phyloP scores from a whole-genome alignment of 2,329 filamentous ascomycete species.

The Beauveria brongniartii region DNA sequence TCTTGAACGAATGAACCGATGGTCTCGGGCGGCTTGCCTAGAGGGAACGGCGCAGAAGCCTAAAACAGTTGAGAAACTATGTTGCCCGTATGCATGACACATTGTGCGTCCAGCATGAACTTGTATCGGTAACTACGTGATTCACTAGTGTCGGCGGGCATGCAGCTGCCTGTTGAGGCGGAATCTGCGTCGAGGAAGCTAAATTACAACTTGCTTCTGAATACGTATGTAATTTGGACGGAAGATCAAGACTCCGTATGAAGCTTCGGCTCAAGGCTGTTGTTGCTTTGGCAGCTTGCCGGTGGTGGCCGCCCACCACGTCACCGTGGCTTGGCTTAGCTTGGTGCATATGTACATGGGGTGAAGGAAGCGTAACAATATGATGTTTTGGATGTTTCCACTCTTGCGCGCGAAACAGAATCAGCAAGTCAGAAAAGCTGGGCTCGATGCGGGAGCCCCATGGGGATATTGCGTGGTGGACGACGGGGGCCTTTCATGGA shows the following conservation, averaged over 20 bases:
- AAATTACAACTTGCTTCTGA: neutral
- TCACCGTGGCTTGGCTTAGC: neutral
- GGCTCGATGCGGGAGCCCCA: conserved; percentile 1
- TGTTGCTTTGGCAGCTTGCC: neutral
- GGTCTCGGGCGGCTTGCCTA: no score
- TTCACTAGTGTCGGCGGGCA: neutral
- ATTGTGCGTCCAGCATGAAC: neutral
- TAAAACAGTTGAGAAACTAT: no score
- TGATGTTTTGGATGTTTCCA: neutral
- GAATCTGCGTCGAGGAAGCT: neutral
- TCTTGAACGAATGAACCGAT: neutral
- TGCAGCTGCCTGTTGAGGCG: neutral
- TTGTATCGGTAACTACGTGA: no score
- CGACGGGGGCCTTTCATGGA: neutral
- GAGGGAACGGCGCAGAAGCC: neutral
- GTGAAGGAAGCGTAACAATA: no score
- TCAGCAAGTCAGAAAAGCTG: neutral
- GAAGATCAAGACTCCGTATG: neutral
- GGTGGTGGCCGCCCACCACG: neutral
- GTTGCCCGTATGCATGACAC: neutral
- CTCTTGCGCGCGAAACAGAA: neutral
- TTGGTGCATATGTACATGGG: no score
- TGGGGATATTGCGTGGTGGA: neutral
- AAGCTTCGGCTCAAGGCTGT: neutral
- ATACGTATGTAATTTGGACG: neutral